phyloP scores from a whole-genome alignment of 2,329 filamentous ascomycete species.

The Stylonectria norvegica region DNA sequence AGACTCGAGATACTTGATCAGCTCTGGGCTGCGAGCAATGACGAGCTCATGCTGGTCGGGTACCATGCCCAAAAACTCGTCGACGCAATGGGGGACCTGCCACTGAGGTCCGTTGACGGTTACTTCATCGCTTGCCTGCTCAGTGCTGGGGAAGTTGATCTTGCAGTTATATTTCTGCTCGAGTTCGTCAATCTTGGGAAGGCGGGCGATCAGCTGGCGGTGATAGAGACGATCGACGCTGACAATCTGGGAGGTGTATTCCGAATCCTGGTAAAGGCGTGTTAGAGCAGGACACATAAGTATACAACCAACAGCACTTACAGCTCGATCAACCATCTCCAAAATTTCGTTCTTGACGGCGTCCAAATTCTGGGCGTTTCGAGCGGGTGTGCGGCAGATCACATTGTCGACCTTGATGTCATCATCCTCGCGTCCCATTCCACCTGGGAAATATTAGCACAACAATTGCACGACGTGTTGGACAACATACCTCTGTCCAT shows the following conservation, averaged over 20 bases:
- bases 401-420: conserved; percentile 99
- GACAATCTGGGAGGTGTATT: conserved; percentile 92
- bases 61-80: conserved; percentile 96
- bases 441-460: conserved; percentile 32
- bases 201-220: conserved; percentile 83
- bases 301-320: conserved; percentile 40
- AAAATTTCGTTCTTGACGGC: conserved; percentile 98
- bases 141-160: conserved; percentile 95
- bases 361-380: conserved; percentile 94
- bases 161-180: conserved; percentile 99
- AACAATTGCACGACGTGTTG: conserved; percentile 4
- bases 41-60: conserved; percentile 92
- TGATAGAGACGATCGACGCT: conserved; percentile 94
- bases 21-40: conserved; percentile 69
- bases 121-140: conserved; percentile 93
- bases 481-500: conserved; percentile 75
- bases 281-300: conserved; percentile 3
- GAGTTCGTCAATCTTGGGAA: conserved; percentile 85
- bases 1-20: conserved; percentile 80
- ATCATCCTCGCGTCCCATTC: conserved; percentile 91
- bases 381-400: conserved; percentile 93
- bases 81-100: conserved; percentile 94
- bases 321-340: conserved; percentile 96
- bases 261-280: conserved; percentile 65
- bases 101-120: conserved; percentile 96